Evolutionary conservation across 208 protist genomes (phyloP).

Genomic region (Crithidia mellificae): DNA sequence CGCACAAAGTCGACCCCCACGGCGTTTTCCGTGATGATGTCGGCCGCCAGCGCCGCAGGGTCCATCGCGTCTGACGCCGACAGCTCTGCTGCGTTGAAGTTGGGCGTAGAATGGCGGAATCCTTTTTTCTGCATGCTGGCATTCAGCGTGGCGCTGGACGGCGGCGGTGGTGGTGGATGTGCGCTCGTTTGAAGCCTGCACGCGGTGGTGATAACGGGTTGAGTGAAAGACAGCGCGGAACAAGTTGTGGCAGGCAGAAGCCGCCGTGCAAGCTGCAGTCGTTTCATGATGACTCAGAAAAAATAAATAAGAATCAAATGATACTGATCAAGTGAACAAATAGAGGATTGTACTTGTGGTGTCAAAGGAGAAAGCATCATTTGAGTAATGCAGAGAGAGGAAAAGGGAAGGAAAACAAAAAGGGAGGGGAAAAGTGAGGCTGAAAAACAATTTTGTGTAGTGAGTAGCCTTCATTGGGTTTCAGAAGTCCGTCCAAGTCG

Average conservation of each 20-base stretch:
- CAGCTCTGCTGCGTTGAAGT: slow-evolving; percentile 61
- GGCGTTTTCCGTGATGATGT: slow-evolving; percentile 65
- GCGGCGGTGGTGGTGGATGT: not conserved
- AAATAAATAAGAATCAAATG: no score
- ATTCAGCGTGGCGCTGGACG: slow-evolving; percentile 6
- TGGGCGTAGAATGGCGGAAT: slow-evolving; percentile 68
- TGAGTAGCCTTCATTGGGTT: no score
- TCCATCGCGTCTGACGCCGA: slow-evolving; percentile 23
- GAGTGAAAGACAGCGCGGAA: not conserved
- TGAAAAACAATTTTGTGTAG: no score
- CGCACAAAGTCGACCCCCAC: slow-evolving; percentile 53
- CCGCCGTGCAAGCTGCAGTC: not conserved
- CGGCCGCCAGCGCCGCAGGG: slow-evolving; percentile 34
- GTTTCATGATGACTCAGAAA: not conserved
- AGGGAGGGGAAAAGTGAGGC: no score
- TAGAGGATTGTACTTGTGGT: no score
- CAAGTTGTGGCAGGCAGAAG: not conserved
- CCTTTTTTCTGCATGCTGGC: slow-evolving; percentile 45
- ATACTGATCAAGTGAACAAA: no score
- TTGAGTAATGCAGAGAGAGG: no score
- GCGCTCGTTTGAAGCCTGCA: not conserved
- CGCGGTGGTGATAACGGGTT: not conserved
- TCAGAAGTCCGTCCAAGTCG: no score
- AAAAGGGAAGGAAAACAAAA: no score
- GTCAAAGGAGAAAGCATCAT: no score